Evolutionary conservation across 495 filamentous ascomycete species (phyloP).

Genomic region (Oidiodendron maius): DNA sequence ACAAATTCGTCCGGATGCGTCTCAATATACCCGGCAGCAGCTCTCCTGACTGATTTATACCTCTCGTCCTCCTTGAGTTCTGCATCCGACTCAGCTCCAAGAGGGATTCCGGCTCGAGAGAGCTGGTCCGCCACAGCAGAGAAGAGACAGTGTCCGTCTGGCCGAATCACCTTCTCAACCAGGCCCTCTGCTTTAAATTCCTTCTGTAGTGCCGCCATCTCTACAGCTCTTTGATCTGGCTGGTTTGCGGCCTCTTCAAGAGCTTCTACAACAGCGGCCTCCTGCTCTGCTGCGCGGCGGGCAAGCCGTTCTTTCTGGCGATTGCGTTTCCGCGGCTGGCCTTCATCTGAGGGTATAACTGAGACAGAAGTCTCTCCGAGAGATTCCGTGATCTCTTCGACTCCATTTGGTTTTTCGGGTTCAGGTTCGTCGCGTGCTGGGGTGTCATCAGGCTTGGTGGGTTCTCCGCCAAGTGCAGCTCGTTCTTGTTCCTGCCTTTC

Average conservation of each 20-base stretch:
- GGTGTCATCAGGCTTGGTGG: constrained; percentile 9
- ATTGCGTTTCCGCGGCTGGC: constrained; percentile 66
- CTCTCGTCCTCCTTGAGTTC: constrained; percentile 20
- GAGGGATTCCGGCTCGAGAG: constrained; percentile 32
- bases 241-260: constrained; percentile 67
- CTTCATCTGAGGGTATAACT: constrained; percentile 21
- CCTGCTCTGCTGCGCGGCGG: constrained; percentile 77
- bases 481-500: constrained; percentile 64
- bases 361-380: constrained; percentile 13
- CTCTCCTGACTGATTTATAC: constrained; percentile 49
- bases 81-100: constrained; percentile 24
- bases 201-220: constrained; percentile 61
- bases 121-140: constrained; percentile 86
- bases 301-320: constrained; percentile 88
- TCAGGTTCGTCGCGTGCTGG: constrained; percentile 11
- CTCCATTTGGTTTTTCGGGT: neutral
- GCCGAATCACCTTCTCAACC: constrained; percentile 70
- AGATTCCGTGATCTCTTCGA: constrained; percentile 9
- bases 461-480: constrained; percentile 43
- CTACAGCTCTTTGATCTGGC: constrained; percentile 66
- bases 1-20: constrained; percentile 47
- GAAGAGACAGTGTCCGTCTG: constrained; percentile 96
- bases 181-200: constrained; percentile 57
- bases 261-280: constrained; percentile 59
- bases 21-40: constrained; percentile 52